Conservation (phyloP, 208 protist genomes). For the Trypanosoma melophagium region DNA sequence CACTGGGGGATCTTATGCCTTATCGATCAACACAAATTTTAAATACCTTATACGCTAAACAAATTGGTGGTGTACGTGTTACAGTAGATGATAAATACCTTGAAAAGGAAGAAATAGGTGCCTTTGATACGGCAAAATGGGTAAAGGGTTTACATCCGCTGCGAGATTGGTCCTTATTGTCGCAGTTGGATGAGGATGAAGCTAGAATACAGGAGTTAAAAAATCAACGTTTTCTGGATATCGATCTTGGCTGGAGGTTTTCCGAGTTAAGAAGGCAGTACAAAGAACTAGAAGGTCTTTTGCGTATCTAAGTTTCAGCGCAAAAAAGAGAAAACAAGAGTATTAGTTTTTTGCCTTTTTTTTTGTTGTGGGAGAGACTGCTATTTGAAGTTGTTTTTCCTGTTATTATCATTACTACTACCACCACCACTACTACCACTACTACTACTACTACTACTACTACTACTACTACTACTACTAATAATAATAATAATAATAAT, state of each 20-base stretch:
- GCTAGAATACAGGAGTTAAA: constrained; percentile 67
- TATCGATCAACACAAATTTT: constrained; percentile 83
- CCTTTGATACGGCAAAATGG: constrained; percentile 83
- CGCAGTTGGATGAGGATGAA: constrained; percentile 86
- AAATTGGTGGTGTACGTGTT: constrained; percentile 80
- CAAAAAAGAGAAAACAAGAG: background rate
- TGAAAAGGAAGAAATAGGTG: constrained; percentile 70
- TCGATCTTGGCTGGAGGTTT: constrained; percentile 83
- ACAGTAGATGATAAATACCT: constrained; percentile 80
- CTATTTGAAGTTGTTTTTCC: too few species aligned
- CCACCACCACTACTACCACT: background rate
- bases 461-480: too few species aligned
- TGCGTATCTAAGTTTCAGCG: constrained; percentile 22
- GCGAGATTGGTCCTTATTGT: constrained; percentile 79
- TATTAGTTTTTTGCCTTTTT: background rate
- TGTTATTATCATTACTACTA: too few species aligned
- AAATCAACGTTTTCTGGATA: constrained; percentile 72
- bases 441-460: too few species aligned
- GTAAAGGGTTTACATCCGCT: constrained; percentile 81
- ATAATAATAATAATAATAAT: too few species aligned
- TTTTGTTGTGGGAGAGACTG: background rate
- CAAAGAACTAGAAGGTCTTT: constrained; percentile 51
- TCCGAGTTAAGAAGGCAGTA: constrained; percentile 73
- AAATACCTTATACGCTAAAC: constrained; percentile 82
- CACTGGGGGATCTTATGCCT: constrained; percentile 71